Base-by-base conservation (phyloP, 1,139 yeast species). In the Hemisphaericaspora xylofermentans region DNA sequence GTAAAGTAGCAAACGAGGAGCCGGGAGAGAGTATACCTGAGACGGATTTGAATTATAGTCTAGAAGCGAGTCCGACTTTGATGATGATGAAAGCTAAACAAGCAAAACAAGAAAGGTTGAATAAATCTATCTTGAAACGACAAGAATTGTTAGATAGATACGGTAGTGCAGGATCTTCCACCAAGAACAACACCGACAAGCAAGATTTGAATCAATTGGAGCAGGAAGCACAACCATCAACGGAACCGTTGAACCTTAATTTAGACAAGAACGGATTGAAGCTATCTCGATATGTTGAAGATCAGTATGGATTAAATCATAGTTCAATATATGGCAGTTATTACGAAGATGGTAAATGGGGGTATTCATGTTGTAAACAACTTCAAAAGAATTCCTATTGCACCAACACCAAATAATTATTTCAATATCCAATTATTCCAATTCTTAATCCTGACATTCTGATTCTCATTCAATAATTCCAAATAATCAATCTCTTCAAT, bases 61-160 rank as follows among this genome's bases (percentile, higher is more conserved):
- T 78, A 30, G 84, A 79, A 47, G 82, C 82, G 2, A 76, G 78
- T 40, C 88, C 88, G 4, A 81, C 88, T 0, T 74, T 75, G 33
- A 71, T 78, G 53, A 64, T 71, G 66, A 44, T 78, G 33, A 68
- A 66, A 40, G 61, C 68, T 43, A 70, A 71, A 42, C 57, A 76
- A 50, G 56, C 66, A 35, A 63, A 71, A 40, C 38, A 46, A 35
- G 54, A 68, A 42, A 61, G 65, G 36, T 55, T 60, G 34, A 51
- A 52, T 16, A 19, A 25, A 22, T 19, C 10, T 22, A 48, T 55
- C 17, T 48, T 53, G 17, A 58, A 65, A 34, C 63, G 62, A 33
- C 56, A 58, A 33, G 55, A 57, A 26, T 48, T 78, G 30, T 44
- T 74, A n/a, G 68, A 59, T 17, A 53, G 43, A 43, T 61, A 63